A percentile compares a stretch with the other conserved stretches of the same genome.
Evolutionary conservation across 768 basidiomycete species (phyloP).

Genomic region (Tephrocybe sp.): DNA sequence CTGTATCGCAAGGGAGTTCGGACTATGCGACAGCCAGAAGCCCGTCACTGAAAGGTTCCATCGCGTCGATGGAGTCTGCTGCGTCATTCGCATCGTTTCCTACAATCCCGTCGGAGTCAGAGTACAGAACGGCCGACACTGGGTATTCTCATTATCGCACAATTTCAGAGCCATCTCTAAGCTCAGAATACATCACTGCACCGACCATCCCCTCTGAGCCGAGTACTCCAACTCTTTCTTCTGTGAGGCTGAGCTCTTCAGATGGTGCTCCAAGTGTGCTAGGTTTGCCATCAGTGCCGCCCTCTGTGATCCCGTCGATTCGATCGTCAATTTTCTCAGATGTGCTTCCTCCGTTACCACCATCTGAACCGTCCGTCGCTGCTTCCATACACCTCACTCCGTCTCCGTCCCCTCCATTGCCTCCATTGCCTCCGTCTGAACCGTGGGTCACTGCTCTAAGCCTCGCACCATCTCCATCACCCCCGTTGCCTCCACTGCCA

Average conservation of each 20-base stretch:
- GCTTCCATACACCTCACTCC: constrained; percentile 19
- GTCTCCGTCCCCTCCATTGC: constrained; percentile 11
- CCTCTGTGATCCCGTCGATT: constrained; percentile 15
- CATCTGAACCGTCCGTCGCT: constrained; percentile 24
- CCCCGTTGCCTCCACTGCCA: constrained; percentile 17
- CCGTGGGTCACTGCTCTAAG: not conserved
- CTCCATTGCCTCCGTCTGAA: constrained; percentile 14
- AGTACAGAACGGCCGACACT: constrained; percentile 32
- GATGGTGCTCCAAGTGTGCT: constrained; percentile 25
- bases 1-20: constrained; percentile 50
- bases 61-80: constrained; percentile 42
- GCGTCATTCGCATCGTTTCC: constrained; percentile 59
- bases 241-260: constrained; percentile 31
- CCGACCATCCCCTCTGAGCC: constrained; percentile 45
- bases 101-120: constrained; percentile 56
- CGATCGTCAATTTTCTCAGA: constrained; percentile 16
- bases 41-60: constrained; percentile 46
- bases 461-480: not conserved
- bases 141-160: constrained; percentile 29
- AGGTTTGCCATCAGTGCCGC: constrained; percentile 14
- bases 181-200: constrained; percentile 52
- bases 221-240: constrained; percentile 41
- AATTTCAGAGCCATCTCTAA: constrained; percentile 25
- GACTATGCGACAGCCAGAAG: constrained; percentile 46
- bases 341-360: constrained; percentile 16